Conservation (phyloP, 1,284 basidiomycete genomes). For the Neolentinus lepideus region DNA sequence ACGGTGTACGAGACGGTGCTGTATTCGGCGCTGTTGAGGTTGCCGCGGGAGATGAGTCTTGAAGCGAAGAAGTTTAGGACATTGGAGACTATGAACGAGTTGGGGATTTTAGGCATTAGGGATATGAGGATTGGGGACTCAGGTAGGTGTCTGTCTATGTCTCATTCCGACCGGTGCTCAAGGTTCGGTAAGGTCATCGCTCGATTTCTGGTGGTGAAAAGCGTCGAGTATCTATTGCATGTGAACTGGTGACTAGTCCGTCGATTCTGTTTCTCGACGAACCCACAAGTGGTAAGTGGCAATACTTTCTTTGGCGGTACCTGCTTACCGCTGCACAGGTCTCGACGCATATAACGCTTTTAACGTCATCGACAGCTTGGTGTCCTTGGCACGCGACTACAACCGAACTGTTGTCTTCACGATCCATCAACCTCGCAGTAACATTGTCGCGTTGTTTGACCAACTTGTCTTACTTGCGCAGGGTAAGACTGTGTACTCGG, state of each 20-base stretch:
- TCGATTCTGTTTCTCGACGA: constrained; percentile 96
- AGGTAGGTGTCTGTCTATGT: constrained; percentile 36
- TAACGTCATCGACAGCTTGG: constrained; percentile 89
- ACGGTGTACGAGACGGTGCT: constrained; percentile 97
- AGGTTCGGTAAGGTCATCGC: constrained; percentile 46
- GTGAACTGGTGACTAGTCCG: constrained; percentile 94
- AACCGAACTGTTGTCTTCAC: constrained; percentile 97
- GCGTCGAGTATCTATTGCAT: constrained; percentile 94
- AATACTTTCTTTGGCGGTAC: background rate
- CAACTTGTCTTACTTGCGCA: constrained; percentile 82
- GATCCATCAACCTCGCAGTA: constrained; percentile 97
- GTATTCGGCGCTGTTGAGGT: constrained; percentile 83
- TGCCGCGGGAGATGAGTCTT: constrained; percentile 92
- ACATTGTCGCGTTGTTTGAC: constrained; percentile 95
- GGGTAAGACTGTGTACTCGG: constrained; percentile 81
- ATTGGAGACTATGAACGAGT: constrained; percentile 92
- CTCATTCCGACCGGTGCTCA: background rate
- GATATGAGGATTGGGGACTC: constrained; percentile 86
- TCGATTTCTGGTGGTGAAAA: constrained; percentile 97
- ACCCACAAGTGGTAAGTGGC: constrained; percentile 78
- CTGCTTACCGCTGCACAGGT: constrained; percentile 34
- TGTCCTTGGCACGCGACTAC: constrained; percentile 81
- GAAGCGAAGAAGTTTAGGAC: constrained; percentile 93
- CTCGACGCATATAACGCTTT: constrained; percentile 93
- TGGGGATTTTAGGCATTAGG: constrained; percentile 90